phyloP scores from a whole-genome alignment of 23 red algal species.

The Chondrus crispus region DNA sequence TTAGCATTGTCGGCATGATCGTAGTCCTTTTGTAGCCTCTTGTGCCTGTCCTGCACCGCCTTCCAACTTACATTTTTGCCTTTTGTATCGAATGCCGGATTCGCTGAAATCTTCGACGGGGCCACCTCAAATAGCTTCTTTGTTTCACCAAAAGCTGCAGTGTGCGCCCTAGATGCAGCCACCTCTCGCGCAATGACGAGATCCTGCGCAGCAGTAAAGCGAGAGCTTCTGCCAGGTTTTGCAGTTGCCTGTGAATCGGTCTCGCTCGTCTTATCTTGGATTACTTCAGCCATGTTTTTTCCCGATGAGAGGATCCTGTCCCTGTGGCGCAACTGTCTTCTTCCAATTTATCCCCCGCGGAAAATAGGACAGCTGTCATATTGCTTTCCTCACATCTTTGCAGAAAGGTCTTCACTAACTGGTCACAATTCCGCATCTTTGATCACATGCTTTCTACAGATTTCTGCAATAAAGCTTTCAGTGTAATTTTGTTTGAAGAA shows the following conservation, averaged over 20 bases:
- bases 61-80: neutral
- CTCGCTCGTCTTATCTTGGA: no score
- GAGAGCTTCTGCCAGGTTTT: neutral
- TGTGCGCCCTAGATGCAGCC: neutral
- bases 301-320: no score
- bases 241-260: neutral
- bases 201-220: neutral
- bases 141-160: neutral
- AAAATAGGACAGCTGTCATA: no score
- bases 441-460: no score
- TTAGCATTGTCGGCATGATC: neutral
- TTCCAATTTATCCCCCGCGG: no score
- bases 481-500: no score
- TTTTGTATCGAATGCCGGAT: neutral
- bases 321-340: no score
- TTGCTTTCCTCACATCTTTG: no score
- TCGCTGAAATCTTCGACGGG: neutral
- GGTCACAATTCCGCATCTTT: no score
- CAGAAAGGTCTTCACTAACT: no score
- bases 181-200: neutral
- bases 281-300: neutral
- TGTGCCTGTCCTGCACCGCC: conserved; percentile 13
- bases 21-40: neutral
- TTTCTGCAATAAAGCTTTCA: no score
- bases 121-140: neutral